Conservation (phyloP, 768 basidiomycete genomes). For the Hericium rajendrae region DNA sequence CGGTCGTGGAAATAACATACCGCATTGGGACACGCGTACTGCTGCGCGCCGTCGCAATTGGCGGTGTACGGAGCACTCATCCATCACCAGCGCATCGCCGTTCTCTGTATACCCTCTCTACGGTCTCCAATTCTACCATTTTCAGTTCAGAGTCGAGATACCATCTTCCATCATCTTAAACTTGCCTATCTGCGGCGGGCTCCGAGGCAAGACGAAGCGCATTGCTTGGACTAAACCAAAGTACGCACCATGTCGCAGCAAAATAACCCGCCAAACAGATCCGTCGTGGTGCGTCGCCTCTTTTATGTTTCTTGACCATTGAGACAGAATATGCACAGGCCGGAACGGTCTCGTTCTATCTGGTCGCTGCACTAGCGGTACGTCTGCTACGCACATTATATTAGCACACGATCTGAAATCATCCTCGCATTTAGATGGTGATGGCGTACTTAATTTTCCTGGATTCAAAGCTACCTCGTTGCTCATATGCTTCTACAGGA, state of each 20-base stretch:
- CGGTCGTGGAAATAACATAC: no score
- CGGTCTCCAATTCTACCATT: neutral
- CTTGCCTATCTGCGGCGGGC: no score
- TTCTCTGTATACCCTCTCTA: neutral
- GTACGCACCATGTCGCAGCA: neutral
- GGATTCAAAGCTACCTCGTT: constrained; percentile 1
- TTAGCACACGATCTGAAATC: neutral
- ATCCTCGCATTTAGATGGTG: constrained; percentile 56
- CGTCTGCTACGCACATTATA: constrained; percentile 19
- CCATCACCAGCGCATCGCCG: neutral
- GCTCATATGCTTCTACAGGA: constrained; percentile 33
- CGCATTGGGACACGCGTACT: no score
- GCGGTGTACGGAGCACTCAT: no score
- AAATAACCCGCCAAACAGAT: neutral
- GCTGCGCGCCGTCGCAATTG: no score
- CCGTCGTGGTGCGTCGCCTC: neutral
- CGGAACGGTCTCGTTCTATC: constrained; percentile 75
- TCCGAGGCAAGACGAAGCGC: no score
- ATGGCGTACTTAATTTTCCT: constrained; percentile 52
- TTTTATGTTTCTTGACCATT: neutral
- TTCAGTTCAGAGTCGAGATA: no score
- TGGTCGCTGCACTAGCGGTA: constrained; percentile 82
- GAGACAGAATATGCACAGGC: constrained; percentile 31
- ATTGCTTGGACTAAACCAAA: neutral
- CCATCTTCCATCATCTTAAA: no score